A percentile compares a stretch with the other conserved stretches of the same genome.
Conservation (phyloP, 352 stramenopile genomes). For the Globisporangium radiosum region DNA sequence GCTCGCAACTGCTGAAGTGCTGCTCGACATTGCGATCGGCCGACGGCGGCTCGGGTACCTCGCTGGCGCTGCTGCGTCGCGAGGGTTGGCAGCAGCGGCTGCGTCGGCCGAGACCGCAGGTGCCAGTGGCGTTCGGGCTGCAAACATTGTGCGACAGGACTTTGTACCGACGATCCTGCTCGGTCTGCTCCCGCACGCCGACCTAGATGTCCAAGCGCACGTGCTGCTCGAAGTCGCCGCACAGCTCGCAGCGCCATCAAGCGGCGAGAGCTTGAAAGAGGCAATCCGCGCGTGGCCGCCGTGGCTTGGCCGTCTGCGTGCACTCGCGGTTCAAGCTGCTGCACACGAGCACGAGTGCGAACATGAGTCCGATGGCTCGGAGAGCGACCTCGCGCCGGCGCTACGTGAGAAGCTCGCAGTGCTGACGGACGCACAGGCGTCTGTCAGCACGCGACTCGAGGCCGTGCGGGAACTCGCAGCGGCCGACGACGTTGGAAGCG, state of each 20-base stretch:
- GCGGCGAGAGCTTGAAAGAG: slow-evolving; percentile 53
- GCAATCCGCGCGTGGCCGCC: slow-evolving; percentile 65
- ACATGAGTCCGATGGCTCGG: neutral
- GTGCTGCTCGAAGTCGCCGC: slow-evolving; percentile 50
- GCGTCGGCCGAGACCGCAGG: neutral
- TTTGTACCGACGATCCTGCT: slow-evolving; percentile 56
- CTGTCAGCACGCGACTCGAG: slow-evolving; percentile 39
- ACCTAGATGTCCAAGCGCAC: slow-evolving; percentile 42
- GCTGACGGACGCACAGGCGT: slow-evolving; percentile 42
- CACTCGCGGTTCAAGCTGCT: slow-evolving; percentile 20
- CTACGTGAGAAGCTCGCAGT: slow-evolving; percentile 52
- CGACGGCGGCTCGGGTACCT: slow-evolving; percentile 22
- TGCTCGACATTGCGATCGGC: slow-evolving; percentile 64
- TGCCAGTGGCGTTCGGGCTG: slow-evolving; percentile 16
- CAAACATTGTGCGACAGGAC: slow-evolving; percentile 44
- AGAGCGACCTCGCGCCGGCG: slow-evolving; percentile 1
- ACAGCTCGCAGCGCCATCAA: slow-evolving; percentile 32
- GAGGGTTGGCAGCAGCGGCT: neutral
- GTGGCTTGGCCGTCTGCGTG: slow-evolving; percentile 50
- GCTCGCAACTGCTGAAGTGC: slow-evolving; percentile 31
- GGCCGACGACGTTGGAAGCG: slow-evolving; percentile 30
- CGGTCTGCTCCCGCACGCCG: slow-evolving; percentile 32
- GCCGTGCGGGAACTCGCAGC: slow-evolving; percentile 47
- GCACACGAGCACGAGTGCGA: neutral
- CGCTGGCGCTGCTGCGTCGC: too few relatives aligned